Percentiles rank a stretch among this genome's conserved stretches.
These are phyloP conservation scores for Cotoneaster glaucophyllus DNA, from an alignment of 306 rosid species.

Conservation along the genomic window DNA sequence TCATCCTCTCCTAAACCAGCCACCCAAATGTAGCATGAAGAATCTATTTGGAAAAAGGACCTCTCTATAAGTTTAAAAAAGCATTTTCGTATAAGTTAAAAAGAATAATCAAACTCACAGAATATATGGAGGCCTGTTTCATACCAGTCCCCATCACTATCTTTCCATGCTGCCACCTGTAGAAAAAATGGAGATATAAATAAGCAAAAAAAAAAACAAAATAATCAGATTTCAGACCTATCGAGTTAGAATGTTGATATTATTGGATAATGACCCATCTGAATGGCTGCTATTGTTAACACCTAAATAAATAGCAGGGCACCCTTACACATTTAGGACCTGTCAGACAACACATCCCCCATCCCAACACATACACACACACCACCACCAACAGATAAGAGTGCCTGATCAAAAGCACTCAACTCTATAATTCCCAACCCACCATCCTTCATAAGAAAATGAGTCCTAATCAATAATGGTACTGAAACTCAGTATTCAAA, in stretches of 20 bases:
- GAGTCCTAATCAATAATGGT: neutral
- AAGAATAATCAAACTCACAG: conserved; percentile 49
- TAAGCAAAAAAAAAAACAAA: neutral
- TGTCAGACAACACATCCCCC: neutral
- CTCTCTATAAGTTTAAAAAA: neutral
- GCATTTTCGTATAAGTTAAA: neutral
- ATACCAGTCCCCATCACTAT: conserved; percentile 92
- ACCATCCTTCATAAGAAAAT: neutral
- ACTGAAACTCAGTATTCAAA: neutral
- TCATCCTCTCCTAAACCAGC: neutral
- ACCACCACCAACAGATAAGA: neutral
- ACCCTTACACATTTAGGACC: neutral
- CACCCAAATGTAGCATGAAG: neutral
- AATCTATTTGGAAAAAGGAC: neutral
- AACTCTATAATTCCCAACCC: neutral
- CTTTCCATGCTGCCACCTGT: conserved; percentile 98
- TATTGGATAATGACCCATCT: neutral
- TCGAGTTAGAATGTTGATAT: neutral
- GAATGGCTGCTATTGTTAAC: neutral
- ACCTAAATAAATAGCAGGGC: neutral
- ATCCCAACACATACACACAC: neutral
- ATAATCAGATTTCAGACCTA: neutral
- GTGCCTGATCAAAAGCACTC: neutral
- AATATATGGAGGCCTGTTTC: conserved; percentile 97
- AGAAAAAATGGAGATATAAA: conserved; percentile 18